Evolutionary conservation across 2,329 filamentous ascomycete species (phyloP).

Genomic region (Bertia moriformis): DNA sequence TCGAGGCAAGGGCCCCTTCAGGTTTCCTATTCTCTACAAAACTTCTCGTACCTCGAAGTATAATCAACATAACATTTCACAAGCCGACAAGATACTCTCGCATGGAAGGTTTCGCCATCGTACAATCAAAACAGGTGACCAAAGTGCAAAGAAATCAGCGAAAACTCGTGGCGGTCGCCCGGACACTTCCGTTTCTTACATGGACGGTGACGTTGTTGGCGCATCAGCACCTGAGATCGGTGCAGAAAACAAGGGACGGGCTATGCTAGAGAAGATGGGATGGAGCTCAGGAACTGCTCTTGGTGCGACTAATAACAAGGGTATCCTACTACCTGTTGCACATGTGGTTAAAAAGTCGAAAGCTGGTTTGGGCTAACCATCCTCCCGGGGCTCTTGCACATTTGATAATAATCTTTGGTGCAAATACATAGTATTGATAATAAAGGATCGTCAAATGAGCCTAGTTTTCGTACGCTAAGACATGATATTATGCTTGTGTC

Average conservation of each 20-base stretch:
- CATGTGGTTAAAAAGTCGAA: slow-evolving; percentile 80
- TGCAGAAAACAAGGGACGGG: slow-evolving; percentile 66
- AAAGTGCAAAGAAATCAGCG: neutral
- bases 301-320: slow-evolving; percentile 70
- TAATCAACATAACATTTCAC: neutral
- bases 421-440: too few species aligned
- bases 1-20: neutral
- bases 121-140: neutral
- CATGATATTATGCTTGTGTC: too few species aligned
- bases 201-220: slow-evolving; percentile 79
- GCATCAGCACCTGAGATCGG: slow-evolving; percentile 73
- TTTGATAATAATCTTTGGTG: too few species aligned
- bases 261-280: slow-evolving; percentile 93
- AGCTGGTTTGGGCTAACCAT: slow-evolving; percentile 54
- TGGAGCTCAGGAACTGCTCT: slow-evolving; percentile 80
- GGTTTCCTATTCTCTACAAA: neutral
- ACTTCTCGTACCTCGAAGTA: neutral
- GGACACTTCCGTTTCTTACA: slow-evolving; percentile 39
- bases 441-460: too few species aligned
- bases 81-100: neutral
- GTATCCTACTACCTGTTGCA: slow-evolving; percentile 70
- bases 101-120: neutral
- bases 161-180: neutral
- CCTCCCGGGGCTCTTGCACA: too few species aligned
- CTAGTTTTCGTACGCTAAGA: too few species aligned